These are phyloP conservation scores for Corymbia citriodora DNA, from an alignment of 441 rosid genomes.

Conservation along the genomic window DNA sequence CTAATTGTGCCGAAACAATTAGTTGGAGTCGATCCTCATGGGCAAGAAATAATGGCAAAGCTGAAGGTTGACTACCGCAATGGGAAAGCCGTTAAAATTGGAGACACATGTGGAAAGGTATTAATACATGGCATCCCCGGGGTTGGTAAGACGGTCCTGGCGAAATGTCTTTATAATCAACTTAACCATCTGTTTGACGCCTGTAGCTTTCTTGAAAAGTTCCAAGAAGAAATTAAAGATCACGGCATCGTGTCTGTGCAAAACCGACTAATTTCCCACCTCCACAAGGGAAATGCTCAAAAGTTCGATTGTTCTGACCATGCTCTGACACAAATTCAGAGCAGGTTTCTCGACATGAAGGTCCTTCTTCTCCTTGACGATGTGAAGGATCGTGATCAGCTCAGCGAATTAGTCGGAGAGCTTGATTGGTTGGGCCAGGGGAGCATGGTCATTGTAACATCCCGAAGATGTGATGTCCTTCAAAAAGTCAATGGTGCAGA, in stretches of 20 bases:
- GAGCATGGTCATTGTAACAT: not conserved
- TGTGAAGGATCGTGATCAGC: not conserved
- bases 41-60: not conserved
- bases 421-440: not conserved
- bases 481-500: accelerated
- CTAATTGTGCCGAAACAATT: accelerated
- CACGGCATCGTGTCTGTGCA: accelerated
- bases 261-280: no score
- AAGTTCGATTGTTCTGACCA: accelerated
- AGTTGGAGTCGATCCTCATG: not conserved
- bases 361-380: not conserved
- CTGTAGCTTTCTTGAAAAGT: accelerated
- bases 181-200: accelerated
- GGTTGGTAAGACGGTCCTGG: no score
- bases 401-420: not conserved
- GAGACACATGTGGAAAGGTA: accelerated
- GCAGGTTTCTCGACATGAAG: accelerated
- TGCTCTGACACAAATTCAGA: not conserved
- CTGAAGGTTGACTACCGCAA: not conserved
- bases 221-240: accelerated
- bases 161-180: accelerated
- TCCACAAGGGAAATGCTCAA: accelerated
- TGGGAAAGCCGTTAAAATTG: accelerated
- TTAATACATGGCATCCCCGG: no score
- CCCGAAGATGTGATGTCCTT: not conserved